Evolutionary conservation across 208 protist genomes (phyloP).

Genomic region (Acanthamoeba castellanii): DNA sequence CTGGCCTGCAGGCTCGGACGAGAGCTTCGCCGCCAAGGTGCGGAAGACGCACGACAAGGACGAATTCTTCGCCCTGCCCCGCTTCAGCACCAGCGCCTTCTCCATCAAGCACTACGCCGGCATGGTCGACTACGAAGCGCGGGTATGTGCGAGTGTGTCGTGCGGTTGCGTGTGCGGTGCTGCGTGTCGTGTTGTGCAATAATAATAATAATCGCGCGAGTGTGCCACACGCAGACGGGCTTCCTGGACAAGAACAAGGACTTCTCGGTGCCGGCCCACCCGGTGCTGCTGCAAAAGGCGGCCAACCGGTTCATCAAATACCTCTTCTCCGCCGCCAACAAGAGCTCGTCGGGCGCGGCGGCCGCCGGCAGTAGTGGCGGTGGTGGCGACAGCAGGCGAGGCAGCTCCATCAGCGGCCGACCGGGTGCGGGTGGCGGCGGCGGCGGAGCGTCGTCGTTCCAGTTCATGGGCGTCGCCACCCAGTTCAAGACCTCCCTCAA

Average conservation of each 20-base stretch:
- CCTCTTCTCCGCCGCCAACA: neutral
- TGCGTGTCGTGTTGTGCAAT: neutral
- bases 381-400: neutral
- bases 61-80: constrained; percentile 9
- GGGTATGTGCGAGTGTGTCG: neutral
- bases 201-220: too few species aligned
- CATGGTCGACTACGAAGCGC: constrained; percentile 76
- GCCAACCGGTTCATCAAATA: constrained; percentile 37
- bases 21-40: constrained; percentile 49
- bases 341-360: neutral
- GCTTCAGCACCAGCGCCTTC: constrained; percentile 87
- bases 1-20: neutral
- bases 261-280: constrained; percentile 50
- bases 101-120: constrained; percentile 96
- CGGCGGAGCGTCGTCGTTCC: neutral
- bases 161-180: neutral
- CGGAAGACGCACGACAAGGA: neutral
- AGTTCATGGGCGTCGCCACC: constrained; percentile 41
- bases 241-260: constrained; percentile 91
- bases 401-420: neutral
- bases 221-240: constrained; percentile 82
- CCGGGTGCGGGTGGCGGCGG: neutral
- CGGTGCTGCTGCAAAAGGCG: neutral
- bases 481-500: constrained; percentile 47
- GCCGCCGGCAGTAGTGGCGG: neutral